phyloP scores from a whole-genome alignment of 2,329 filamentous ascomycete genomes.

The Aspergillus sp. region DNA sequence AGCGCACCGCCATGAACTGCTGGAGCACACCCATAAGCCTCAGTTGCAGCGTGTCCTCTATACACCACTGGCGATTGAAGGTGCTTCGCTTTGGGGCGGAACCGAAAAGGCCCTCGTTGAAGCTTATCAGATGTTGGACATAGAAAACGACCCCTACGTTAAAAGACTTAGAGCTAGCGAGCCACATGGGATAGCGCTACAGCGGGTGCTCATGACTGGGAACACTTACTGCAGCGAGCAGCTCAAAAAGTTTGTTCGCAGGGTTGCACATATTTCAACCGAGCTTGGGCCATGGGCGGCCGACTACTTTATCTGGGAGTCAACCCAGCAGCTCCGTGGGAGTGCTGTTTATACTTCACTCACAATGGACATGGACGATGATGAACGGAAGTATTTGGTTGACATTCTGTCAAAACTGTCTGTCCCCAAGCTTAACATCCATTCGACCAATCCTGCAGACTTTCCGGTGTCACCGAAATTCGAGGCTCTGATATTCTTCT shows the following conservation, averaged over 20 bases:
- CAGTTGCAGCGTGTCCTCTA: constrained; percentile 30
- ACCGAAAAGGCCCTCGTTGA: constrained; percentile 47
- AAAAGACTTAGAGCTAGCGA: constrained; percentile 46
- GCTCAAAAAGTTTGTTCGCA: constrained; percentile 55
- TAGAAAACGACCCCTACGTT: constrained; percentile 63
- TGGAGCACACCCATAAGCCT: constrained; percentile 68
- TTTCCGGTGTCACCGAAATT: constrained; percentile 58
- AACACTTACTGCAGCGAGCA: constrained; percentile 51
- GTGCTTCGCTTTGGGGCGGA: constrained; percentile 4
- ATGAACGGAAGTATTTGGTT: constrained; percentile 56
- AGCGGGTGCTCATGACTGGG: constrained; percentile 27
- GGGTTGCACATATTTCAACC: constrained; percentile 50
- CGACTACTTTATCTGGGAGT: constrained; percentile 62
- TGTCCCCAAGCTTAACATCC: constrained; percentile 16
- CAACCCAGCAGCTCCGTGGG: constrained; percentile 40
- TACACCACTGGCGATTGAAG: background rate
- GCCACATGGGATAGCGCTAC: constrained; percentile 30
- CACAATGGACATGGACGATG: constrained; percentile 49
- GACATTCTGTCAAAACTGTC: constrained; percentile 34
- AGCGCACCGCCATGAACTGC: constrained; percentile 66
- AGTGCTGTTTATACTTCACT: constrained; percentile 26
- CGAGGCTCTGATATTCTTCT: constrained; percentile 54
- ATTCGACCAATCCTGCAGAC: constrained; percentile 3
- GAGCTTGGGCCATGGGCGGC: constrained; percentile 69
- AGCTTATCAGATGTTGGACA: constrained; percentile 50